phyloP scores from a whole-genome alignment of 192 early-diverging fungal genomes.

The Coemansia brasiliensis region DNA sequence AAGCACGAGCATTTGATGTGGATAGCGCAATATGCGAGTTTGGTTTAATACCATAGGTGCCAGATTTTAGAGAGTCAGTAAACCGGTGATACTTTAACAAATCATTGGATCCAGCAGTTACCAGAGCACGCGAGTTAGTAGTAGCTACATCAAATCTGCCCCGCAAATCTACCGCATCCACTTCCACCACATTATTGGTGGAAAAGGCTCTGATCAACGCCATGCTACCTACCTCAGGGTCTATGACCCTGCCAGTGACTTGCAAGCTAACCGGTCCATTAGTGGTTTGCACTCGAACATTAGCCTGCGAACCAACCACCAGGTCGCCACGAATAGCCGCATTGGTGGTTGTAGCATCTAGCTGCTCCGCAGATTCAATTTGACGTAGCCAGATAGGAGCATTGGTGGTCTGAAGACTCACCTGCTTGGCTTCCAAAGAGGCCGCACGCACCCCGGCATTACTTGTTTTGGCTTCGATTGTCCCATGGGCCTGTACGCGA shows the following conservation, averaged over 20 bases:
- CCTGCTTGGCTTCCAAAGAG: neutral
- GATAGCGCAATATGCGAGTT: constrained; percentile 12
- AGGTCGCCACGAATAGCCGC: constrained; percentile 15
- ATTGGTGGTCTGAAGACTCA: constrained; percentile 13
- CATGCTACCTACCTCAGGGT: no score
- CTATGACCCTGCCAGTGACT: no score
- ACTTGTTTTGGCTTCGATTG: constrained; percentile 3
- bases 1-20: constrained; percentile 19
- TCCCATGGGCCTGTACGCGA: neutral
- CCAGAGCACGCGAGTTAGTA: constrained; percentile 18
- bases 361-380: neutral
- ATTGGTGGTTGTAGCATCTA: constrained; percentile 19
- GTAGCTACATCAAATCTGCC: constrained; percentile 31
- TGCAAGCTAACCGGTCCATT: neutral
- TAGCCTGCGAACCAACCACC: neutral
- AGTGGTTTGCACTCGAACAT: neutral
- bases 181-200: constrained; percentile 14
- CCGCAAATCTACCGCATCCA: constrained; percentile 4
- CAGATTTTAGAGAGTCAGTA: constrained; percentile 6
- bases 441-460: constrained; percentile 1
- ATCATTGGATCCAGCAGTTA: constrained; percentile 1
- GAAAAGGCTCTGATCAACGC: constrained; percentile 5
- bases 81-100: neutral
- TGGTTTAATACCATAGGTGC: constrained; percentile 7
- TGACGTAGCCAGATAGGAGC: constrained; percentile 5